Evolutionary conservation across 352 stramenopile genomes (phyloP).

Genomic region (Thraustochytrium striatum): DNA sequence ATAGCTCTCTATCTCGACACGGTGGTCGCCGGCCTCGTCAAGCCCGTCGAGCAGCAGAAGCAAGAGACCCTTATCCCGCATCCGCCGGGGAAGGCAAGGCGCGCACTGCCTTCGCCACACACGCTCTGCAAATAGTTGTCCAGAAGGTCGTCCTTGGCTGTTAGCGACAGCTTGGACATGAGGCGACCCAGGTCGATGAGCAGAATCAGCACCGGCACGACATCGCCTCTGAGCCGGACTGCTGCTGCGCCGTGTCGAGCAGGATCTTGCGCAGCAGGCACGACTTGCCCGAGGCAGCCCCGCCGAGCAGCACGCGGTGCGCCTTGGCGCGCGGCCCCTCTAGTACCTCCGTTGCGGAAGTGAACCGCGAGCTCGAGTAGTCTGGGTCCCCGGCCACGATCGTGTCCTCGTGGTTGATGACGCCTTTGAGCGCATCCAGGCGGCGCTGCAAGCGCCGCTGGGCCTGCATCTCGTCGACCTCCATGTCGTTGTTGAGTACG

Average conservation of each 20-base stretch:
- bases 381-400: not conserved
- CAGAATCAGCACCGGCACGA: slow-evolving; percentile 34
- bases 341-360: slow-evolving; percentile 13
- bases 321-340: not conserved
- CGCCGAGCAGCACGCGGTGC: not conserved
- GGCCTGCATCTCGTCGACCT: slow-evolving; percentile 26
- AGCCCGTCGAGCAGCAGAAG: slow-evolving; percentile 24
- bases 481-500: not conserved
- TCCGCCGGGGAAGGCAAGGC: slow-evolving; percentile 21
- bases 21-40: slow-evolving; percentile 39
- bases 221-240: not conserved
- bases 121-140: not conserved
- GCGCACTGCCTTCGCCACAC: slow-evolving; percentile 11
- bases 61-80: slow-evolving; percentile 3
- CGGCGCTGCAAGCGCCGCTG: not conserved
- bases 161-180: slow-evolving; percentile 5
- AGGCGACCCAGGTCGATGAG: slow-evolving; percentile 13
- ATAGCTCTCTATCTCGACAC: slow-evolving; percentile 10
- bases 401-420: not conserved
- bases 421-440: not conserved
- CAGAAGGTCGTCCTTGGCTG: not conserved
- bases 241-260: not conserved
- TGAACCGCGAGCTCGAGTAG: not conserved
- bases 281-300: slow-evolving; percentile 40
- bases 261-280: slow-evolving; percentile 29